Base-by-base conservation (phyloP, 108 stramenopile genomes). In the Ochromonas danica region DNA sequence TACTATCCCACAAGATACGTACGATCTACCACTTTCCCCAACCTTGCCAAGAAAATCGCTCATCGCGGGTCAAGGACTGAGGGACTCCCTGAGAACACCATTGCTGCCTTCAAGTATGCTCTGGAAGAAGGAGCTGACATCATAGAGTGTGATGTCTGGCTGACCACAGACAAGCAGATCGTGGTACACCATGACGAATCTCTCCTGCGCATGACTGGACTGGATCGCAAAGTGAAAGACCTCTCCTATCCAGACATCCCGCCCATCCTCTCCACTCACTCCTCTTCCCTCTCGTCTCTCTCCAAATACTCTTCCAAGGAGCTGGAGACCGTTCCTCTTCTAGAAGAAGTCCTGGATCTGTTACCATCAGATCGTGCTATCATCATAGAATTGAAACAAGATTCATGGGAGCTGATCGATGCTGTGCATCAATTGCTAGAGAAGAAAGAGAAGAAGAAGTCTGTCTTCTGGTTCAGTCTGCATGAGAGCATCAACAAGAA, bases 121-220 rank as follows among this genome's bases (percentile, higher is more conserved):
- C 22, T 74, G 38, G 43, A 61, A 10, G 78, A 40, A 1, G 79
- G 79, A 10, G 39, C 60, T 0, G 82, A 83, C 39, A 42, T 35
- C 6, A 80, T 83, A 27, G 82, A 83, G 43, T 27, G 78, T 0
- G 82, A 83, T 30, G 82, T 83, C 0, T 80, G 82, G 82, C 61
- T 83, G 35, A 83, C 82, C 0, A 80, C 51, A 36, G 82, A 83
- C 42, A 42, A 72, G 38, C 41, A 42, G 6, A 78, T 83, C 31
- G 82, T 80, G 17, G 82, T 83, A 40, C 40, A 72, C 43, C 82
- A 83, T 36, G 82, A 83, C 51, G 79, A 61, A 22, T 33, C 35
- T 3, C 40, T 83, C 36, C 42, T 61, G 43, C 40, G 82, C 33
- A 83, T 80, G 79, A 75, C 71, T 65, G 81, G 81, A 40, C 33